Conservation (phyloP, 1,284 basidiomycete species). For the Trametes hirsuta region DNA sequence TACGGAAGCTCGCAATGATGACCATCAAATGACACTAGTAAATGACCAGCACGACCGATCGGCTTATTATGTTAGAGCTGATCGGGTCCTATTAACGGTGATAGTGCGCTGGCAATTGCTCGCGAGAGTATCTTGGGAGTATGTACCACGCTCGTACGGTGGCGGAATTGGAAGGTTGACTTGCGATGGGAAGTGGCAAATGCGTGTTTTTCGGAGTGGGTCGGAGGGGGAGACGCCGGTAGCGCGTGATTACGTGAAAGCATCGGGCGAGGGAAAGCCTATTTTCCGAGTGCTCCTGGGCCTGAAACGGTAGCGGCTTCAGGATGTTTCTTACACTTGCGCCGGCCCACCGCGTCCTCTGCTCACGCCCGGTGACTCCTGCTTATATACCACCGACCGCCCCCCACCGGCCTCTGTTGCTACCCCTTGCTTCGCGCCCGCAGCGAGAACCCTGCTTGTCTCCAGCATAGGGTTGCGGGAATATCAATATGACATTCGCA, state of each 20-base stretch:
- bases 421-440: constrained; percentile 3
- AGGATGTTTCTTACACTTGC: constrained; percentile 4
- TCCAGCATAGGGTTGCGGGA: too few species aligned
- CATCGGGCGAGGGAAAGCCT: constrained; percentile 4
- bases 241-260: constrained; percentile 26
- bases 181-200: not conserved
- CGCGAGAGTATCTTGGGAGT: too few species aligned
- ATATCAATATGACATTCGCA: too few species aligned
- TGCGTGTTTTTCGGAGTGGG: not conserved
- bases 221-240: not conserved
- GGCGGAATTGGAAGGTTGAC: too few species aligned
- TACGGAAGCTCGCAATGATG: not conserved
- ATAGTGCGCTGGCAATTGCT: not conserved
- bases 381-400: constrained; percentile 12
- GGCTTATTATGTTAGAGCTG: not conserved
- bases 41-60: not conserved
- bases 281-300: constrained; percentile 14
- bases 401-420: constrained; percentile 1
- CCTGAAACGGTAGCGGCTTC: constrained; percentile 5
- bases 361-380: not conserved
- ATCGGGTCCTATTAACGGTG: too few species aligned
- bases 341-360: not conserved
- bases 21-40: not conserved
- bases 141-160: too few species aligned
- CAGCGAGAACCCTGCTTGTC: not conserved